Evolutionary conservation across 345 rosid species (phyloP), one percentile per base, ranked within the genome.

Genomic region (Heritiera littoralis): DNA sequence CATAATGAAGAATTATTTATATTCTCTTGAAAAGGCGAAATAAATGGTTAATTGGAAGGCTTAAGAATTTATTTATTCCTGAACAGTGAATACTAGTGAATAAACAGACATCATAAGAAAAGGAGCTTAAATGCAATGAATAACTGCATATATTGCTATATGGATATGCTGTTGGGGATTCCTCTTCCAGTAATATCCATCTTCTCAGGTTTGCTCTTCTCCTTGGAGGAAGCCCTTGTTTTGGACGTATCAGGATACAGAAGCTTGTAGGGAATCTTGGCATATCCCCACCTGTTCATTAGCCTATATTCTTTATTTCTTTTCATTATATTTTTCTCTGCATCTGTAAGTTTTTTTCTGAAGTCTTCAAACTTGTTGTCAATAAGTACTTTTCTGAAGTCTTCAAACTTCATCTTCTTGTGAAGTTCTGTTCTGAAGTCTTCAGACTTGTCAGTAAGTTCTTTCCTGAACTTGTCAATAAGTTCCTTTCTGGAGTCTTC

Each of bases 251-350:
- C 79, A 45, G 92, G 93, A 32, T 78, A 63, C 61, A 91, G 82
- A 78, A 84, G 81, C 72, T 77, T 74, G 80, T 88, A 91, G n/a
- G 91, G 83, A 78, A 91, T 82, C 80, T 84, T 82, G 61, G 91
- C 88, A 68, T 85, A 81, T 9, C 92, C 90, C 63, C 46, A 15
- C 82, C 95, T 88, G 85, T 91, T 88, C 86, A 66, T 87, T 3
- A 81, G 80, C 48, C 11, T 51, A 5, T 87, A 84, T 58, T 83
- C 74, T 78, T 15, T 61, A 41, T 89, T 89, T 80, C 91, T 89
- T 23, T 80, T 75, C 63, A 4, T 9, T 68, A 91, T 89, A 59
- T 65, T 85, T 45, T 38, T 73, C 84, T 84, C 89, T 69, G 84
- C 83, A 30, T 88, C 70, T 71, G 49, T 59, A 8, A 91, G 90